A percentile compares a stretch with the other conserved stretches of the same genome.
Evolutionary conservation across 768 basidiomycete genomes (phyloP).

Genomic region (Termitomyces sp.): DNA sequence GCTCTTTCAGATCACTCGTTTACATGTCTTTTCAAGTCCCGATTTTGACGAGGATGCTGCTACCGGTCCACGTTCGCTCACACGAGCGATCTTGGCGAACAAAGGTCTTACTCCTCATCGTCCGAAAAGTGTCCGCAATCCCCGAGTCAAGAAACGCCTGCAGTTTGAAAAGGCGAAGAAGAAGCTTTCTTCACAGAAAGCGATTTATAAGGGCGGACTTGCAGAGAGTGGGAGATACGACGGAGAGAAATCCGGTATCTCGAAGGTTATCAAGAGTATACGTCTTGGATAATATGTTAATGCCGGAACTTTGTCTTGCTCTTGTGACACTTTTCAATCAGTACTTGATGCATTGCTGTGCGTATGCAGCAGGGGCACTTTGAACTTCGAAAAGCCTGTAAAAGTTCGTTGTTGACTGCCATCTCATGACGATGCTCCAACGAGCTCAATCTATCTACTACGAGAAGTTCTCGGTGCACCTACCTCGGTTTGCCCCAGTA

Average conservation of each 20-base stretch:
- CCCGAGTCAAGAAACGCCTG: constrained; percentile 94
- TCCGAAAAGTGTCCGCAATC: constrained; percentile 88
- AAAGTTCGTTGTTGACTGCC: neutral
- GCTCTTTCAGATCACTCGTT: constrained; percentile 1
- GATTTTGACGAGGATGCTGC: constrained; percentile 27
- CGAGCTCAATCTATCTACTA: too few relatives aligned
- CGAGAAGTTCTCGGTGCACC: neutral
- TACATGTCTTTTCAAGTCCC: constrained; percentile 14
- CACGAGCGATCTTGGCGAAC: constrained; percentile 89
- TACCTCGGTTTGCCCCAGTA: neutral
- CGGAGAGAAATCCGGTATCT: constrained; percentile 92
- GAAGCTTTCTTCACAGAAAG: constrained; percentile 82
- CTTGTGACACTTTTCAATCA: neutral
- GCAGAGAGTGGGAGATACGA: constrained; percentile 67
- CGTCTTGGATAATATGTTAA: constrained; percentile 44
- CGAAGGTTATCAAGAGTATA: constrained; percentile 83
- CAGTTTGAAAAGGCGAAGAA: constrained; percentile 95
- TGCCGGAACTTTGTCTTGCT: neutral
- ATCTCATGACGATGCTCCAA: neutral
- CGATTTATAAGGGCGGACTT: constrained; percentile 88
- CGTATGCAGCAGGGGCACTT: neutral
- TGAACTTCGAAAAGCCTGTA: neutral
- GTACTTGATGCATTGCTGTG: neutral
- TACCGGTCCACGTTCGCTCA: constrained; percentile 81
- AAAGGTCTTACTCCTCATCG: constrained; percentile 90